Base-by-base conservation (phyloP, 345 rosid species). In the Clarkia xantiana region DNA sequence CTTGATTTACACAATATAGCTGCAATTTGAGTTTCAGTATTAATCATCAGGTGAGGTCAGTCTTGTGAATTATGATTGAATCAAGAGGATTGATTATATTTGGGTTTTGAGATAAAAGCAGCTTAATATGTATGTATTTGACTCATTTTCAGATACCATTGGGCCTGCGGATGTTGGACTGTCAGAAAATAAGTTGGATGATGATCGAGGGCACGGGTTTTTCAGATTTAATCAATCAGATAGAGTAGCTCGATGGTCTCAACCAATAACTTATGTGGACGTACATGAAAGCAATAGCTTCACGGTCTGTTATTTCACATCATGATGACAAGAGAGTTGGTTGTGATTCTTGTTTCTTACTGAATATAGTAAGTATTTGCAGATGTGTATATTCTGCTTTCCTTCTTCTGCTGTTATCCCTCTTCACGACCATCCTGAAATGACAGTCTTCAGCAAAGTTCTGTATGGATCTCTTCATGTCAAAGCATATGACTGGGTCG, bases 321-420 rank as follows among this genome's bases (percentile, higher is more conserved):
- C 34, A 20, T 1, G 14, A 17, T 22, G 17, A 9, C n/a, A n/a
- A n/a, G n/a, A n/a, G n/a, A n/a, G n/a, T n/a, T n/a, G 17, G 51
- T 10, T 1, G 18, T 49, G 52, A 0, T 49, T 14, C 38, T 48
- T 29, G 3, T 14, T 25, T 49, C 17, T 15, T 4, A n/a, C 38
- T 18, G 17, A 4, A 0, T 36, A 0, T 44, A 23, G 6, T 17
- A 3, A 7, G 9, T 46, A 18, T 58, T 8, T 57, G 74, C 90
- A 91, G 98, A 91, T 91, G 78, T 91, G 96, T 58, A 62, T 91
- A 57, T 91, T 86, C 74, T 76, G 93, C 70, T 84, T 91, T 73
- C 96, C 98, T 49, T 81, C 95, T 42, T 86, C 96, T 11, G 72
- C 90, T 6, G 94, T 86, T 58, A 91, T 91, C 67, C 96, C 96